phyloP scores from a whole-genome alignment of 2,329 filamentous ascomycete species.

The Juglanconis sp. region DNA sequence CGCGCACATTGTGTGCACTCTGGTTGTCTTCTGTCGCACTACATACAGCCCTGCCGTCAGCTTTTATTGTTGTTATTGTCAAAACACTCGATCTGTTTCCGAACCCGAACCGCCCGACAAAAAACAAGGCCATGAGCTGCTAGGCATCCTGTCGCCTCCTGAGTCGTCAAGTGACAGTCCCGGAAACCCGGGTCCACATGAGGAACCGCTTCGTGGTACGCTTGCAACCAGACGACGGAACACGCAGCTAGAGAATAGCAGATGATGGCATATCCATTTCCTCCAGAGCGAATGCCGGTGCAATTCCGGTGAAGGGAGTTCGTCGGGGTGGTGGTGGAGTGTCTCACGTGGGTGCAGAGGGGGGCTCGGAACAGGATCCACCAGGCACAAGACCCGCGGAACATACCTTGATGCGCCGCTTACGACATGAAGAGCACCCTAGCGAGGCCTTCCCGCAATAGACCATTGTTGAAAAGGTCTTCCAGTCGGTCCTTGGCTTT shows the following conservation, averaged over 20 bases:
- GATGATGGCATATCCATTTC: no score
- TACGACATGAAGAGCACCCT: constrained; percentile 52
- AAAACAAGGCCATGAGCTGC: no score
- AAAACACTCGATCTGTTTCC: background rate
- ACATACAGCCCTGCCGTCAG: constrained; percentile 1
- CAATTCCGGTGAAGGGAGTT: no score
- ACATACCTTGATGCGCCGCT: constrained; percentile 53
- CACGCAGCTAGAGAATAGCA: no score
- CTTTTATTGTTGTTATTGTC: background rate
- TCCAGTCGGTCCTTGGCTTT: background rate
- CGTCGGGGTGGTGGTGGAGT: background rate
- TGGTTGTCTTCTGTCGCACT: constrained; percentile 61
- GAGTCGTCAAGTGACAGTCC: no score
- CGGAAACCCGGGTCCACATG: no score
- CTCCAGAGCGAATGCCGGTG: no score
- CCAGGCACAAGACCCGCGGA: background rate
- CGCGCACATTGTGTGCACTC: constrained; percentile 62
- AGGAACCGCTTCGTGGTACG: no score
- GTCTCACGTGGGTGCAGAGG: background rate
- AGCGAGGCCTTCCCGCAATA: constrained; percentile 56
- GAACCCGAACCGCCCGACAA: no score
- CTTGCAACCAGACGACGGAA: no score
- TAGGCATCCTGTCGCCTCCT: no score
- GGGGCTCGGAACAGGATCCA: background rate
- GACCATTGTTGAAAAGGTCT: constrained; percentile 38